phyloP scores from a whole-genome alignment of 2,329 filamentous ascomycete genomes.

The Xylariales sp. region DNA sequence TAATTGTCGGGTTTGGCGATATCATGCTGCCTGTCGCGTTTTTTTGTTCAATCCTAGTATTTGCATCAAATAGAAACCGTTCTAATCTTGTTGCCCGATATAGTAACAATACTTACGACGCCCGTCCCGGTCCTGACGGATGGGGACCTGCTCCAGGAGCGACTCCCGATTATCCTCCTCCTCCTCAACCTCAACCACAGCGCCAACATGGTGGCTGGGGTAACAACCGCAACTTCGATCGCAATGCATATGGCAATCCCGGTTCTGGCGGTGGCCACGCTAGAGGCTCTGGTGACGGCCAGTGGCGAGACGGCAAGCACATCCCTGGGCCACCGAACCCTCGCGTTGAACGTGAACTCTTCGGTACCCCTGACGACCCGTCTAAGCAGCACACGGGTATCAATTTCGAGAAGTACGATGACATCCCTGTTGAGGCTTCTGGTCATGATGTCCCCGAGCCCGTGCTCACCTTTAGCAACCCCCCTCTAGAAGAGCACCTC shows the following conservation, averaged over 20 bases:
- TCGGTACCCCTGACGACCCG: constrained; percentile 89
- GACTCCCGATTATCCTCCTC: constrained; percentile 47
- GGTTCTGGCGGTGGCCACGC: constrained; percentile 62
- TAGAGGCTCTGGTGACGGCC: constrained; percentile 91
- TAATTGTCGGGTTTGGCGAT: neutral
- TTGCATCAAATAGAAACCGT: neutral
- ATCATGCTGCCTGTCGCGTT: neutral
- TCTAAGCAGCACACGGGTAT: constrained; percentile 97
- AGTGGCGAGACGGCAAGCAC: constrained; percentile 98
- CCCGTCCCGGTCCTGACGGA: constrained; percentile 50
- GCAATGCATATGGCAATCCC: constrained; percentile 70
- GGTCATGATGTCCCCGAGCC: constrained; percentile 93
- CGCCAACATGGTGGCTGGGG: constrained; percentile 47
- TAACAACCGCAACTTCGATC: constrained; percentile 63
- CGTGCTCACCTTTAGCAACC: constrained; percentile 90
- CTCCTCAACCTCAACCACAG: constrained; percentile 32
- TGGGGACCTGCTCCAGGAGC: constrained; percentile 48
- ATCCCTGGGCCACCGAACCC: constrained; percentile 88
- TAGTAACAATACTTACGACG: constrained; percentile 62
- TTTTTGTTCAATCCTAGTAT: constrained; percentile 16
- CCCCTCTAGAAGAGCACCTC: constrained; percentile 93
- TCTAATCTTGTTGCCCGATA: constrained; percentile 25
- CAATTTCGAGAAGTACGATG: constrained; percentile 99
- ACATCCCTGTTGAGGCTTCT: constrained; percentile 97
- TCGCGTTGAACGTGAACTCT: constrained; percentile 94